A percentile compares a stretch with the other conserved stretches of the same genome.
Conservation (phyloP, 192 early-diverging fungal genomes). For the Radiomyces spectabilis region DNA sequence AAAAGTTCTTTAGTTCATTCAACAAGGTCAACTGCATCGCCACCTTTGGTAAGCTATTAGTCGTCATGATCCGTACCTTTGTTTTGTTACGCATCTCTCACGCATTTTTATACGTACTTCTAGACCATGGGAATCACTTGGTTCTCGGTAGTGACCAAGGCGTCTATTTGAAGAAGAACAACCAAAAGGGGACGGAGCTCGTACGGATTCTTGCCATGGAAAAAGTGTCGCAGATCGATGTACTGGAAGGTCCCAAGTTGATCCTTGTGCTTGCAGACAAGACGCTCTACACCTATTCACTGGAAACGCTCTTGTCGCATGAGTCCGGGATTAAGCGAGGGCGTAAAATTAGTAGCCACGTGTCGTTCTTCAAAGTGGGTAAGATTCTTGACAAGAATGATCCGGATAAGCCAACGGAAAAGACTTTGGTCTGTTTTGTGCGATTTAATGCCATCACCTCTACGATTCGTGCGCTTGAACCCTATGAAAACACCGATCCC, state of each 20-base stretch:
- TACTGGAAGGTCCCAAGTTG: conserved; percentile 71
- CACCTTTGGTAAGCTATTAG: conserved; percentile 33
- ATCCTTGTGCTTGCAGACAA: conserved; percentile 79
- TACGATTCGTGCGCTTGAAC: conserved; percentile 72
- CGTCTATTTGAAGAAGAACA: conserved; percentile 60
- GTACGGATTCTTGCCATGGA: conserved; percentile 58
- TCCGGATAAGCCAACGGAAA: background rate
- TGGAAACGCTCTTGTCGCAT: conserved; percentile 42
- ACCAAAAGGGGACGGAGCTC: conserved; percentile 34
- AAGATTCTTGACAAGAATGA: conserved; percentile 42
- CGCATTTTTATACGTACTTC: too few species aligned
- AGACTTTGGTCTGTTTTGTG: conserved; percentile 55
- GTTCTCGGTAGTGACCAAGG: conserved; percentile 83
- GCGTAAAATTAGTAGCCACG: conserved; percentile 51
- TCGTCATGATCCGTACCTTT: too few species aligned
- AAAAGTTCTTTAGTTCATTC: conserved; percentile 40
- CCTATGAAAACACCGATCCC: conserved; percentile 34
- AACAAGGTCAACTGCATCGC: conserved; percentile 53
- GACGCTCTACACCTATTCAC: conserved; percentile 44
- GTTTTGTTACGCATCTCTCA: too few species aligned
- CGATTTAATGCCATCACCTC: conserved; percentile 68
- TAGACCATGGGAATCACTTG: conserved; percentile 55
- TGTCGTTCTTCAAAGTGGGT: conserved; percentile 72
- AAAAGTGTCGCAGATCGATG: conserved; percentile 81
- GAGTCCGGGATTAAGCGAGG: conserved; percentile 23